Conservation (phyloP, 768 basidiomycete species). For the Dentipellis fragilis region DNA sequence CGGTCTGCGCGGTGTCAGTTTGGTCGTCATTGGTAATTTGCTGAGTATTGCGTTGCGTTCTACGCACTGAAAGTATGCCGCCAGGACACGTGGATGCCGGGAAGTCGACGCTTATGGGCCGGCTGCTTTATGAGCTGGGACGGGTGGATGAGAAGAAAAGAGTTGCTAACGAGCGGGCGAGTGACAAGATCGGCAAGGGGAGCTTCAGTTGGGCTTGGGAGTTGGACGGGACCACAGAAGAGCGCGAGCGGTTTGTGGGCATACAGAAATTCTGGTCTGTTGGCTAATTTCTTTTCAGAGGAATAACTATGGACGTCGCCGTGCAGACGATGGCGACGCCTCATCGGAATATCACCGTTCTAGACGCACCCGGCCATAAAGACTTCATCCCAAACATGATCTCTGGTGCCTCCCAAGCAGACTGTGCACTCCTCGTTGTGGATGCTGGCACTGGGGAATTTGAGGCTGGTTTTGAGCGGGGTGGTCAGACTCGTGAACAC, state of each 20-base stretch:
- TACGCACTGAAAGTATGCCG: background rate
- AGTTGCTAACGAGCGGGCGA: conserved; percentile 79
- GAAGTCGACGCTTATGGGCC: conserved; percentile 95
- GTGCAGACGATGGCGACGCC: conserved; percentile 67
- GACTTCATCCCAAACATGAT: conserved; percentile 99
- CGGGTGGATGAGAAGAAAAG: conserved; percentile 78
- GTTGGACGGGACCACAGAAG: conserved; percentile 86
- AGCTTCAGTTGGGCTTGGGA: conserved; percentile 99
- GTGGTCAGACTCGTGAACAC: conserved; percentile 95
- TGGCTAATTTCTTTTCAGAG: conserved; percentile 36
- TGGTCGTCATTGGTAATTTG: conserved; percentile 80
- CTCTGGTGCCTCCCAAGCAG: conserved; percentile 94
- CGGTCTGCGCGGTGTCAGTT: conserved; percentile 62
- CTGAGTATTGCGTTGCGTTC: background rate
- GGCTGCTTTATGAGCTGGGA: conserved; percentile 87
- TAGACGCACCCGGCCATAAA: conserved; percentile 95
- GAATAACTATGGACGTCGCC: conserved; percentile 97
- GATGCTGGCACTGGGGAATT: conserved; percentile 89
- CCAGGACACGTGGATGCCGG: conserved; percentile 97
- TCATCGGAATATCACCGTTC: conserved; percentile 75
- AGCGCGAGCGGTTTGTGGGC: conserved; percentile 67
- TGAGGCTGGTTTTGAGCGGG: conserved; percentile 88
- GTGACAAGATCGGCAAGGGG: conserved; percentile 81
- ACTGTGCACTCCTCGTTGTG: conserved; percentile 88
- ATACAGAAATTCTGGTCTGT: background rate